phyloP scores from a whole-genome alignment of 2,329 filamentous ascomycete genomes.

The Emydomyces testavorans region DNA sequence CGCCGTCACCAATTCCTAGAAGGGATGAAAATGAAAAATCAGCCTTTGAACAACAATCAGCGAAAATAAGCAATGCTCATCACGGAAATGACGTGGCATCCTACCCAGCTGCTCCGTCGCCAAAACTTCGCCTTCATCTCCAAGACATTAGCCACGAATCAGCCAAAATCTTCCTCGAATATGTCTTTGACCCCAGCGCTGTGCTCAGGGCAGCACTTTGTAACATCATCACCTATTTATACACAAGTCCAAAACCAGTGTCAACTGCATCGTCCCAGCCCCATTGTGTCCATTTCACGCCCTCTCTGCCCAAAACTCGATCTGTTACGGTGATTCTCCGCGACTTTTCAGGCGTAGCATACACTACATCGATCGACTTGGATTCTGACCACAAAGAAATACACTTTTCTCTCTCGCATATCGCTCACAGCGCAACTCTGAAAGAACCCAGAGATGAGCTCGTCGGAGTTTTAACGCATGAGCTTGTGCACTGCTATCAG shows the following conservation, averaged over 20 bases:
- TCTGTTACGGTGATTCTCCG: constrained; percentile 76
- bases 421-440: constrained; percentile 33
- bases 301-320: constrained; percentile 52
- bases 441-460: constrained; percentile 48
- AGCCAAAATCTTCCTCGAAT: constrained; percentile 53
- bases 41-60: too few species aligned
- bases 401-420: constrained; percentile 70
- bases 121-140: constrained; percentile 29
- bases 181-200: constrained; percentile 48
- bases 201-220: constrained; percentile 53
- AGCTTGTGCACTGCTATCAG: constrained; percentile 92
- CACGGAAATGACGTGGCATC: neutral
- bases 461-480: constrained; percentile 73
- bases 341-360: constrained; percentile 72
- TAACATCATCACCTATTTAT: constrained; percentile 62
- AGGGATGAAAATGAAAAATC: neutral
- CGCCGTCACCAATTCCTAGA: too few species aligned
- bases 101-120: constrained; percentile 18
- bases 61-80: neutral
- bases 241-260: constrained; percentile 34
- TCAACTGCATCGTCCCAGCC: constrained; percentile 17
- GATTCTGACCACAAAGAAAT: constrained; percentile 88
- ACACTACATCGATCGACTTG: constrained; percentile 69
- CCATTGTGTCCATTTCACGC: constrained; percentile 21
- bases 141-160: constrained; percentile 38